A percentile compares a stretch with the other conserved stretches of the same genome.
Evolutionary conservation across 306 rosid genomes (phyloP).

Genomic region (Citrullus colocynthis): DNA sequence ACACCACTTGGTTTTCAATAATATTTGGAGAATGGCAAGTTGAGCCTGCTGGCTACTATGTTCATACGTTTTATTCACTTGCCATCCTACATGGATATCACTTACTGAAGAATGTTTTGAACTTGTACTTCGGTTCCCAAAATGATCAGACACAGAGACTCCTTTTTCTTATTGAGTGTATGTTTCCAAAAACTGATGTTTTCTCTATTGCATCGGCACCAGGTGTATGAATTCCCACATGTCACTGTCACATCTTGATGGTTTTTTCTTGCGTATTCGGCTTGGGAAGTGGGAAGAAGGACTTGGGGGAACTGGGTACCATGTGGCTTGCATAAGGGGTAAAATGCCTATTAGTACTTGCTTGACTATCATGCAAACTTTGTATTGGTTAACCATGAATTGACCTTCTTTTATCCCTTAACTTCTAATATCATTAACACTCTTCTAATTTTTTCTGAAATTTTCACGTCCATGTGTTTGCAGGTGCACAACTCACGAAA

Average conservation of each 20-base stretch:
- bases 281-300: conserved; percentile 90
- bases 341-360: conserved; percentile 6
- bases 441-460: not conserved
- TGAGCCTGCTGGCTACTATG: not conserved
- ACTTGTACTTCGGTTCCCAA: not conserved
- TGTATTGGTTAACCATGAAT: not conserved
- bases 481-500: conserved; percentile 37
- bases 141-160: not conserved
- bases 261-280: conserved; percentile 78
- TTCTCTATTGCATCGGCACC: conserved; percentile 9
- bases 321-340: conserved; percentile 81
- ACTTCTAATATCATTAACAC: not conserved
- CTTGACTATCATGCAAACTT: not conserved
- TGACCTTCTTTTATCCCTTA: not conserved
- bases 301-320: conserved; percentile 63
- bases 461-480: not conserved
- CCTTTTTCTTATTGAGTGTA: not conserved
- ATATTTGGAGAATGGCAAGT: not conserved
- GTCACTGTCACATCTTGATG: conserved; percentile 47
- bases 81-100: not conserved
- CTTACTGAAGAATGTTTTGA: not conserved
- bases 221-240: conserved; percentile 55
- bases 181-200: not conserved
- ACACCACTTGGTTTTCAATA: not conserved
- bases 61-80: not conserved